A percentile compares a stretch with the other conserved stretches of the same genome.
Evolutionary conservation across 2,329 filamentous ascomycete genomes (phyloP).

Genomic region (Colletotrichum sp.): DNA sequence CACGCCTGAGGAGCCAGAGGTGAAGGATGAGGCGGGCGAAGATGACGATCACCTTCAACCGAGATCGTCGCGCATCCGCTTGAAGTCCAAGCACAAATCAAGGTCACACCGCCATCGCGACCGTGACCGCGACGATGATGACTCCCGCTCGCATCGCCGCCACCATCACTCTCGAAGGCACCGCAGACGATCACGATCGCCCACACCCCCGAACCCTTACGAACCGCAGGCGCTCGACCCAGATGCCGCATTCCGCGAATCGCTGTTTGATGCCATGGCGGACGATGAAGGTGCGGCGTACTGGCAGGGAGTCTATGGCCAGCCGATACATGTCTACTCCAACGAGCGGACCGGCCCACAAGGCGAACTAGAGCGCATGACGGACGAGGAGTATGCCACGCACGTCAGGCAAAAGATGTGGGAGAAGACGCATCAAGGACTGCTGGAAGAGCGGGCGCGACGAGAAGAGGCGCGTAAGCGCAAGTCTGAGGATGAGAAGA

Average conservation of each 20-base stretch:
- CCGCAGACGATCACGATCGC: conserved; percentile 42
- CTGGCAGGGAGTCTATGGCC: conserved; percentile 96
- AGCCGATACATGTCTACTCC: conserved; percentile 85
- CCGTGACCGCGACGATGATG: conserved; percentile 28
- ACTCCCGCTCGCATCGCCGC: conserved; percentile 26
- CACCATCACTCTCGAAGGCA: conserved; percentile 30
- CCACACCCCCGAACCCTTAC: conserved; percentile 52
- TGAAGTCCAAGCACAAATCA: conserved; percentile 42
- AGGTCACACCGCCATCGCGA: conserved; percentile 25
- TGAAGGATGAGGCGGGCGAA: not conserved
- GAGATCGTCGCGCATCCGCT: conserved; percentile 42
- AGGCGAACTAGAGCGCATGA: conserved; percentile 80
- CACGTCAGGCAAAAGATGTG: conserved; percentile 92
- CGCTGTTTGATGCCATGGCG: conserved; percentile 94
- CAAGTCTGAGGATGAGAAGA: conserved; percentile 55
- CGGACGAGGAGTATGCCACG: conserved; percentile 87
- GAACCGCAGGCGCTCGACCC: conserved; percentile 61
- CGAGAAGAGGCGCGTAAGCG: conserved; percentile 58
- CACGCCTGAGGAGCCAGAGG: not conserved
- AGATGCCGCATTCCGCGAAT: conserved; percentile 85
- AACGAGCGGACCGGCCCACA: conserved; percentile 47
- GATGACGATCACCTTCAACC: conserved; percentile 6
- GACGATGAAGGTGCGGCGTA: conserved; percentile 96
- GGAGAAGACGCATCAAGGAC: conserved; percentile 88
- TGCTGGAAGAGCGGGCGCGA: conserved; percentile 76